Evolutionary conservation across 2,329 filamentous ascomycete species (phyloP), one percentile per base, ranked within the genome.

Genomic region (Arthroderma sp.): DNA sequence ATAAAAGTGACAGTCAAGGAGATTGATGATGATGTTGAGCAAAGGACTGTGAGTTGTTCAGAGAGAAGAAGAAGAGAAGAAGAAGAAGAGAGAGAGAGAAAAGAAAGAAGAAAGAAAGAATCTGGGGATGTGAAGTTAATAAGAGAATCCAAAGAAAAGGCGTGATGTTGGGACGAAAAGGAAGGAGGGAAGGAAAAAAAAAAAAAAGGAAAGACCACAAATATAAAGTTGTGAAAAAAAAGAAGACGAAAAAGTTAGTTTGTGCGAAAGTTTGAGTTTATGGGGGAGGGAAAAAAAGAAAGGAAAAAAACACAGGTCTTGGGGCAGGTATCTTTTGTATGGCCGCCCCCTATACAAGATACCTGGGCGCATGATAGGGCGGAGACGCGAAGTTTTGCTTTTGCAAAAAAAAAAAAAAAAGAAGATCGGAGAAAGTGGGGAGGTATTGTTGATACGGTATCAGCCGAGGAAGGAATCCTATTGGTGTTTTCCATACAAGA

Each of bases 161-260:
- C 6, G 30, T 10, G 32, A 36, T 36, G 30, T 10, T 34, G 39
- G 39, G 11, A 31, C 66, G 11, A 63, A 73, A 3, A 66, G 59
- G 32, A 59, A 58, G 27, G 59, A 66, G 40, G 68, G 73, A 56
- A 59, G 62, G 15, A 60, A 64, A 40, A 42, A 47, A 51, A 44
- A 42, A 51, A 47, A 45, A 46, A 45, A 47, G 46, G 43, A 51
- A 43, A 42, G 27, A 44, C 45, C 47, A 48, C 37, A 34, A 31
- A 36, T 54, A 51, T 29, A 36, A 45, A 37, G 41, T 36, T 15
- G 29, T 22, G 40, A 28, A 36, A 40, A 8, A 40, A 45, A 30
- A 39, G 38, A 44, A 39, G 31, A 44, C n/a, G 38, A 36, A 38
- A 43, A 34, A 33, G 36, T 42, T 38, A 34, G 11, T 22, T 22